A percentile compares a stretch with the other conserved stretches of the same genome.
These are phyloP conservation scores for Cryptosporidium tyzzeri DNA, from an alignment of 169 alveolate species.

Conservation along the genomic window DNA sequence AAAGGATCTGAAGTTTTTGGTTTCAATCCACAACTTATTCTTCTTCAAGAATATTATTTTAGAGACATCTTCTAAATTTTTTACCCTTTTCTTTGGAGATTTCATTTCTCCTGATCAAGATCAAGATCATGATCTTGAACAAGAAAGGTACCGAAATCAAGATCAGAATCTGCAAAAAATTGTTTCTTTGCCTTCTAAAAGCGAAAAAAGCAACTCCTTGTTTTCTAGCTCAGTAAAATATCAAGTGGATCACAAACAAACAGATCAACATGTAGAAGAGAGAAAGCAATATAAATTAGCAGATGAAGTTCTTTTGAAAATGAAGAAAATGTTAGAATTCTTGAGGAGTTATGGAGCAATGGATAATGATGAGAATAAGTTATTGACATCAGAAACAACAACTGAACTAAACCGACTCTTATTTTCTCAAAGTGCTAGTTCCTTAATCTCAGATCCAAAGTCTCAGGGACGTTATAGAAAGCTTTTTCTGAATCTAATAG, in stretches of 20 bases:
- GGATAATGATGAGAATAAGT: conserved; percentile 66
- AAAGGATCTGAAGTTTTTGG: conserved; percentile 7
- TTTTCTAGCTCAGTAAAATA: neutral
- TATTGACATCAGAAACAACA: conserved; percentile 14
- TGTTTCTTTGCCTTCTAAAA: neutral
- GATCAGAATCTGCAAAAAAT: neutral
- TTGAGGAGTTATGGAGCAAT: conserved; percentile 64
- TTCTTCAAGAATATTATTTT: conserved; percentile 31
- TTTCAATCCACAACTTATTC: conserved; percentile 46
- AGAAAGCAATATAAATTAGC: neutral
- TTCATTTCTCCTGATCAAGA: neutral
- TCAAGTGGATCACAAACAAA: neutral
- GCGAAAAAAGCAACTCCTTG: neutral
- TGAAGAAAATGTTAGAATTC: conserved; percentile 43
- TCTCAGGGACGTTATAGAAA: neutral
- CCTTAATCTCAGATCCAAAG: neutral
- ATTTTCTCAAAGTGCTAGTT: neutral
- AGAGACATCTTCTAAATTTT: conserved; percentile 42
- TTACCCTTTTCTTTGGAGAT: neutral
- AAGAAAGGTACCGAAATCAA: neutral
- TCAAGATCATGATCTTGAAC: neutral
- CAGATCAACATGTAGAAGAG: neutral
- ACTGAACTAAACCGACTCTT: conserved; percentile 11
- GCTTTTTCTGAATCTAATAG: conserved; percentile 18
- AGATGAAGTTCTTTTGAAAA: neutral